phyloP scores from a whole-genome alignment of 495 filamentous ascomycete species.

The Pyronema domesticum region DNA sequence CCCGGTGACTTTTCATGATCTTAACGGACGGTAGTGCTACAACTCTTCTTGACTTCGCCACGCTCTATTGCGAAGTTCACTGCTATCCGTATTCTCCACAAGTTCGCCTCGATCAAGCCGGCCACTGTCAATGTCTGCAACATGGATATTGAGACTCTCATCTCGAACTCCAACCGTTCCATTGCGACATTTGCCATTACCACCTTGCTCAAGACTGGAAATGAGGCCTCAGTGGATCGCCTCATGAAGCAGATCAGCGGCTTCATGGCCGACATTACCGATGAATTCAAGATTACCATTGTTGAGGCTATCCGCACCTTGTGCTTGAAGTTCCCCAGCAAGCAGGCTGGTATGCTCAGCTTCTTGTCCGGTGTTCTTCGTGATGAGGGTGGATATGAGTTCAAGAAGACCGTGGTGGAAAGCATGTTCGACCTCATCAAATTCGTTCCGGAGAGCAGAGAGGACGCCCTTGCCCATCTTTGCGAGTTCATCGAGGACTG shows the following conservation, averaged over 20 bases:
- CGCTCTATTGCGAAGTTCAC: conserved; percentile 95
- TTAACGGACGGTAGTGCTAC: conserved; percentile 38
- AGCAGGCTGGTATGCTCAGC: conserved; percentile 92
- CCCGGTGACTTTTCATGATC: not conserved
- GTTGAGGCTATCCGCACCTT: conserved; percentile 93
- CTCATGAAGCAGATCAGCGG: conserved; percentile 96
- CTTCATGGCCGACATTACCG: conserved; percentile 95
- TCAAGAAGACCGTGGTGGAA: conserved; percentile 93
- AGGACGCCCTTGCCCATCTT: conserved; percentile 88
- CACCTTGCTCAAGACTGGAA: conserved; percentile 92
- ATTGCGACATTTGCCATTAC: conserved; percentile 98
- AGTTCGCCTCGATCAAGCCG: conserved; percentile 87
- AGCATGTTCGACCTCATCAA: conserved; percentile 99
- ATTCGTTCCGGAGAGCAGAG: conserved; percentile 93
- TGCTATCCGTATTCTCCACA: conserved; percentile 89
- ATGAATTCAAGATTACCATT: conserved; percentile 99
- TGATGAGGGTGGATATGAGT: conserved; percentile 95
- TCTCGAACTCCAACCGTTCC: conserved; percentile 89
- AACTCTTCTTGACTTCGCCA: conserved; percentile 92
- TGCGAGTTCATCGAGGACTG: conserved; percentile 99
- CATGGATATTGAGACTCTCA: conserved; percentile 86
- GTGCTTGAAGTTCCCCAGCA: conserved; percentile 93
- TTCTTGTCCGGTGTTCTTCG: conserved; percentile 90
- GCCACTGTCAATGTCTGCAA: conserved; percentile 85
- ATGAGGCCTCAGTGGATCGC: conserved; percentile 89